These are phyloP conservation scores for Phylloboletellus chloephorus DNA, from an alignment of 1,284 basidiomycete genomes.

Conservation along the genomic window DNA sequence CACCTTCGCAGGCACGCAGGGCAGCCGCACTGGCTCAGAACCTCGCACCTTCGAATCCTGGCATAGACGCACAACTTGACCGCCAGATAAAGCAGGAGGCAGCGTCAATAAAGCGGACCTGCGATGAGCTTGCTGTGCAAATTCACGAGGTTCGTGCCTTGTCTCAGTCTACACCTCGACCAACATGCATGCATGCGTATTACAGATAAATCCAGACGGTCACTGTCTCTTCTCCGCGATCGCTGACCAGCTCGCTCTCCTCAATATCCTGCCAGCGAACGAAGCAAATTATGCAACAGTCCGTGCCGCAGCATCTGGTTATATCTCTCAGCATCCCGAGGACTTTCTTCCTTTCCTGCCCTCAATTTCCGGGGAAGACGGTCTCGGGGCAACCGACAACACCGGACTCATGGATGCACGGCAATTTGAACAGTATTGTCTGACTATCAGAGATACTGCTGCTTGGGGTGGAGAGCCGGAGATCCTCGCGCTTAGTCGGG, in stretches of 20 bases:
- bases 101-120: constrained; percentile 60
- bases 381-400: constrained; percentile 54
- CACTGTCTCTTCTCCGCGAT: constrained; percentile 94
- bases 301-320: constrained; percentile 72
- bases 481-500: constrained; percentile 83
- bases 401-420: constrained; percentile 68
- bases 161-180: background rate
- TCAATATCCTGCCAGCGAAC: constrained; percentile 51
- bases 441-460: constrained; percentile 74
- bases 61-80: constrained; percentile 59
- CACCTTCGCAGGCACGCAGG: constrained; percentile 61
- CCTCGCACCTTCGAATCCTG: constrained; percentile 55
- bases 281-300: constrained; percentile 56
- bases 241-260: constrained; percentile 78
- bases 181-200: constrained; percentile 5
- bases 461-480: constrained; percentile 98
- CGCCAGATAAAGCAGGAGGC: constrained; percentile 72
- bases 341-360: constrained; percentile 95
- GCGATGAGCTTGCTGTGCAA: constrained; percentile 61
- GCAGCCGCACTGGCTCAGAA: constrained; percentile 63
- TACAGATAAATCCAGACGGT: constrained; percentile 86
- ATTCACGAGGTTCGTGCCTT: constrained; percentile 60
- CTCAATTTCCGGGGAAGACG: constrained; percentile 70
- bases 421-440: constrained; percentile 78
- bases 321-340: constrained; percentile 80